phyloP scores from a whole-genome alignment of 352 stramenopile genomes.

The Phytophthora tentaculata region DNA sequence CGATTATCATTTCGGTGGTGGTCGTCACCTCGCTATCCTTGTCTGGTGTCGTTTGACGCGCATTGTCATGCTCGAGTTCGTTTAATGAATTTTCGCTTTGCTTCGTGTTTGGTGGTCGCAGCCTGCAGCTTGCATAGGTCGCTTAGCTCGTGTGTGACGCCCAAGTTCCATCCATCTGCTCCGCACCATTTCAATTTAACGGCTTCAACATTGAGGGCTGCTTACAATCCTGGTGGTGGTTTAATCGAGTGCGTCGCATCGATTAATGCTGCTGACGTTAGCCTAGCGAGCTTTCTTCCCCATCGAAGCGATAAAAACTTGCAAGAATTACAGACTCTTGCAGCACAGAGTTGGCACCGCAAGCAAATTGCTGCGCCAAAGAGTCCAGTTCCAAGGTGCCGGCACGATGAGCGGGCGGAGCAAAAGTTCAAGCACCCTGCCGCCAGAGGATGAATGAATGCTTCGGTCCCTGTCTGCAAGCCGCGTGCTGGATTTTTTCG shows the following conservation, averaged over 20 bases:
- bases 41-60: slow-evolving; percentile 11
- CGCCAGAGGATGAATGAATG: slow-evolving; percentile 2
- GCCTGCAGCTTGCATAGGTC: too few relatives aligned
- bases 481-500: slow-evolving; percentile 29
- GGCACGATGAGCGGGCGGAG: slow-evolving; percentile 3
- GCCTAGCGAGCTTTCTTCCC: background rate
- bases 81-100: background rate
- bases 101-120: background rate
- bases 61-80: background rate
- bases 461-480: slow-evolving; percentile 10
- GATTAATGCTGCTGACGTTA: slow-evolving; percentile 4
- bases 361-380: background rate
- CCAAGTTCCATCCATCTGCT: background rate
- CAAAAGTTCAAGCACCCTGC: slow-evolving; percentile 22
- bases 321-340: too few relatives aligned
- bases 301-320: background rate
- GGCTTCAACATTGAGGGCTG: background rate
- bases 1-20: slow-evolving; percentile 35
- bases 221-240: background rate
- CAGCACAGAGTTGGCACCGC: background rate
- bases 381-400: slow-evolving; percentile 28
- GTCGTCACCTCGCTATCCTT: slow-evolving; percentile 5
- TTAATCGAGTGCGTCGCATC: slow-evolving; percentile 8
- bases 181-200: too few relatives aligned
- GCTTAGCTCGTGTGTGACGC: background rate